Evolutionary conservation across 257 asterid genomes (phyloP).

Genomic region (Petrea volubilis): DNA sequence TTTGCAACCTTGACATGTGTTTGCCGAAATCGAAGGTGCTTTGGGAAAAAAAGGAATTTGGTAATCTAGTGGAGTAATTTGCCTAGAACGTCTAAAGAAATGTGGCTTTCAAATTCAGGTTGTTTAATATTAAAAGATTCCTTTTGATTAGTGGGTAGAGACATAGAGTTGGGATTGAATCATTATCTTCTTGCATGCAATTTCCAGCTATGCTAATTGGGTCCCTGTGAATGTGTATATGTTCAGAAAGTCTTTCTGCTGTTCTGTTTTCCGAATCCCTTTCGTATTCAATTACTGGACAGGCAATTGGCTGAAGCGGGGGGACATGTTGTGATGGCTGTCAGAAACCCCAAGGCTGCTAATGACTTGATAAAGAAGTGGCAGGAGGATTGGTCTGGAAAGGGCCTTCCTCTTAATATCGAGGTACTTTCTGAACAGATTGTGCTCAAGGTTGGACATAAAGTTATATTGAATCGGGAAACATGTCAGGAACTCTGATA

Average conservation of each 20-base stretch:
- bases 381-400: slow-evolving; percentile 85
- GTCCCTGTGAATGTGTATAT: not conserved
- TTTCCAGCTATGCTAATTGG: not conserved
- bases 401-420: slow-evolving; percentile 82
- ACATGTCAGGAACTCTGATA: not conserved
- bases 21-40: not conserved
- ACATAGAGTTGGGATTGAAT: not conserved
- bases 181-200: not conserved
- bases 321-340: slow-evolving; percentile 97
- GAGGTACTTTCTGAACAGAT: slow-evolving; percentile 54
- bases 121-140: not conserved
- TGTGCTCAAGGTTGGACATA: not conserved
- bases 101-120: not conserved
- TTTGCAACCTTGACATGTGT: not conserved
- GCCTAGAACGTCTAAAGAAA: not conserved
- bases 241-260: not conserved
- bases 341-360: slow-evolving; percentile 75
- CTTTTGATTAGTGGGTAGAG: not conserved
- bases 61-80: not conserved
- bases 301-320: slow-evolving; percentile 96
- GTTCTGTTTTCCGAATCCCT: slow-evolving; percentile 10
- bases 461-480: not conserved
- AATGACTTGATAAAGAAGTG: slow-evolving; percentile 70
- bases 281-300: slow-evolving; percentile 22
- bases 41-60: not conserved